These are phyloP conservation scores for Isatis lusitanica DNA, from an alignment of 441 rosid species.

Conservation along the genomic window DNA sequence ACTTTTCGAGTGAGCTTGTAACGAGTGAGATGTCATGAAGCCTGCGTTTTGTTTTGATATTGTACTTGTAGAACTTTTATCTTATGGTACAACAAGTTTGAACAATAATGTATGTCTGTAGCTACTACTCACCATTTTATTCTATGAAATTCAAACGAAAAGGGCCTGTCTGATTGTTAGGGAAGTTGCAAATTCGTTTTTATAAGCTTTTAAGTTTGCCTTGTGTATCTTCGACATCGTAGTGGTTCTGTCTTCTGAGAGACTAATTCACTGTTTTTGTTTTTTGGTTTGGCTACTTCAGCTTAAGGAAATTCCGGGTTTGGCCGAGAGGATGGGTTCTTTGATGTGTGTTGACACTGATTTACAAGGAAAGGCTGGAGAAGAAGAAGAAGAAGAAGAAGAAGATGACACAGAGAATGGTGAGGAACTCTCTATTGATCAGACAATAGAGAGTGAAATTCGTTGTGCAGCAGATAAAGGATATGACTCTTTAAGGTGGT, in stretches of 20 bases:
- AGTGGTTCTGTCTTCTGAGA: conserved; percentile 10
- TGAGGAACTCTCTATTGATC: conserved; percentile 45
- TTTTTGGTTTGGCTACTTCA: conserved; percentile 38
- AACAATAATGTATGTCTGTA: neutral
- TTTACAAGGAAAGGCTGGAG: conserved; percentile 38
- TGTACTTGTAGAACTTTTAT: neutral
- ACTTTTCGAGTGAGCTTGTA: too few species aligned
- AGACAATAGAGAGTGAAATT: conserved; percentile 54
- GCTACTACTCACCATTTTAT: neutral
- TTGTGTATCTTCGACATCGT: neutral
- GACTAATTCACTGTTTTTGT: neutral
- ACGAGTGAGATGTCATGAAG: too few species aligned
- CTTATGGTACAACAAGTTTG: neutral
- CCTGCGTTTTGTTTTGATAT: too few species aligned
- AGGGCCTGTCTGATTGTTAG: neutral
- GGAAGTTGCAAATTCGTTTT: neutral
- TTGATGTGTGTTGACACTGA: conserved; percentile 79
- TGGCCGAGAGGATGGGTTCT: conserved; percentile 90
- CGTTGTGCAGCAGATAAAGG: conserved; percentile 52
- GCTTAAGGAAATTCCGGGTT: conserved; percentile 81
- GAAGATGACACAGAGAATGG: conserved; percentile 32
- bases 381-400: conserved; percentile 43
- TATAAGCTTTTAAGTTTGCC: neutral
- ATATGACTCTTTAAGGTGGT: conserved; percentile 60
- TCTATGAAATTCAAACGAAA: neutral